Conservation (phyloP, 2,329 filamentous ascomycete genomes). For the Scedosporium minutisporum region DNA sequence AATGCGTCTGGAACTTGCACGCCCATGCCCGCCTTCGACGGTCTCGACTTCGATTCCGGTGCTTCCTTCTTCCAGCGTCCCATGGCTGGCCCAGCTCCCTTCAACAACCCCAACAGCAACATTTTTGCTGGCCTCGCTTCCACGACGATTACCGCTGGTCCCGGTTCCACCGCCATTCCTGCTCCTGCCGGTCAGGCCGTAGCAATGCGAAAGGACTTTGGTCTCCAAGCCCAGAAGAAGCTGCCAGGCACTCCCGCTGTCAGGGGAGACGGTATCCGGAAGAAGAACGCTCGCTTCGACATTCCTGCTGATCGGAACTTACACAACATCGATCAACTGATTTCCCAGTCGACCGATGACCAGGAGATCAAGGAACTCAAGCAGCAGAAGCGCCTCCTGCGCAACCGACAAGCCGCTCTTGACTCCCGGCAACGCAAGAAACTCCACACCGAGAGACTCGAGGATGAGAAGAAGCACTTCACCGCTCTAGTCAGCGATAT, state of each 20-base stretch:
- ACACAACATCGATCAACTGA: slow-evolving; percentile 88
- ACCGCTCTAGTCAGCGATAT: slow-evolving; percentile 65
- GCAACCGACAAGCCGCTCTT: slow-evolving; percentile 93
- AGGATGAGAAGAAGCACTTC: slow-evolving; percentile 93
- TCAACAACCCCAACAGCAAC: slow-evolving; percentile 40
- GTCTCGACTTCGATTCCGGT: slow-evolving; percentile 47
- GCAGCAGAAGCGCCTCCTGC: slow-evolving; percentile 88
- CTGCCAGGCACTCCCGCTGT: slow-evolving; percentile 58
- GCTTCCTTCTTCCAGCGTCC: slow-evolving; percentile 43
- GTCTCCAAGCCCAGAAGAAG: slow-evolving; percentile 46
- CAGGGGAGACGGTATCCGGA: slow-evolving; percentile 82
- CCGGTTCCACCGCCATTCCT: not conserved
- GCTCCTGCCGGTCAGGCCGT: slow-evolving; percentile 1
- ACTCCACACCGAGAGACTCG: slow-evolving; percentile 91
- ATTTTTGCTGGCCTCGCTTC: slow-evolving; percentile 43
- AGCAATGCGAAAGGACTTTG: slow-evolving; percentile 40
- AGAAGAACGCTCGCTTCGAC: slow-evolving; percentile 98
- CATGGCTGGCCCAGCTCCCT: slow-evolving; percentile 44
- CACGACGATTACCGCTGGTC: slow-evolving; percentile 18
- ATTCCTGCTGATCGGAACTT: slow-evolving; percentile 91
- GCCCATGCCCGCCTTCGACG: slow-evolving; percentile 56
- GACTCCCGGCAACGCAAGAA: slow-evolving; percentile 97
- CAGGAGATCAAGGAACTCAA: slow-evolving; percentile 96
- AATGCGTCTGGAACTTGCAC: slow-evolving; percentile 62
- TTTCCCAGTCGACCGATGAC: slow-evolving; percentile 78